Evolutionary conservation across 1,284 basidiomycete genomes (phyloP), one percentile per base, ranked within the genome.

Genomic region (Hortiboletus rubellus): DNA sequence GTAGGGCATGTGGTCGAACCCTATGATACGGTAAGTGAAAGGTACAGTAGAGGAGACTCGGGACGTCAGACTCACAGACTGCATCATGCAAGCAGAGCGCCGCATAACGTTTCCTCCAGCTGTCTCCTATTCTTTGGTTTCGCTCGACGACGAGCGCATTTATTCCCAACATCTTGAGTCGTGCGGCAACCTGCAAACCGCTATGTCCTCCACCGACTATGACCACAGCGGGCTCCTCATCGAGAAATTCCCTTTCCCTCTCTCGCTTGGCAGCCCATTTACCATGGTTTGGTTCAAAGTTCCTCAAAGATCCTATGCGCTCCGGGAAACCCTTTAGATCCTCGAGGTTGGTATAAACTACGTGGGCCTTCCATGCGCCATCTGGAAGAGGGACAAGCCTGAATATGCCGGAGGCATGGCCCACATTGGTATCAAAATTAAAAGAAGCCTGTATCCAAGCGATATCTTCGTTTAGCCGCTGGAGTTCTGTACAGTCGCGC

Each of bases 371-470:
- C 84, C 83, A 86, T 5, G 63, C 61, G 17, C 75, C 74, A 47
- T 67, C 61, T 5, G 73, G 61, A 30, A 77, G 75, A 12, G 78
- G 82, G n/a, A 86, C 74, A 22, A 87, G 75, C 36, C 79, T 76
- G 46, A 82, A 76, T 42, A 85, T 63, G 22, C 81, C 84, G 46
- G 73, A 78, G 1, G 74, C 73, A 49, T 70, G 64, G 0, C 82
- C 83, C 9, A 76, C 69, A 30, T 71, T 67, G n/a, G 82, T 84
- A 52, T 78, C 74, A 60, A 86, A 86, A 9, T 71, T 71, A 68
- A 84, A 85, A 50, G 77, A 72, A 2, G 73, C 74, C 50, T 79
- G 76, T 40, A 86, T 74, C 81, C 82, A 86, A 2, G 74, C 77
- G 22, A 86, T 66, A 60, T 84, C 83, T 3, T 78, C 74, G 60